These are phyloP conservation scores for Gnomoniopsis sp. DNA, from an alignment of 2,329 filamentous ascomycete genomes.

Conservation along the genomic window DNA sequence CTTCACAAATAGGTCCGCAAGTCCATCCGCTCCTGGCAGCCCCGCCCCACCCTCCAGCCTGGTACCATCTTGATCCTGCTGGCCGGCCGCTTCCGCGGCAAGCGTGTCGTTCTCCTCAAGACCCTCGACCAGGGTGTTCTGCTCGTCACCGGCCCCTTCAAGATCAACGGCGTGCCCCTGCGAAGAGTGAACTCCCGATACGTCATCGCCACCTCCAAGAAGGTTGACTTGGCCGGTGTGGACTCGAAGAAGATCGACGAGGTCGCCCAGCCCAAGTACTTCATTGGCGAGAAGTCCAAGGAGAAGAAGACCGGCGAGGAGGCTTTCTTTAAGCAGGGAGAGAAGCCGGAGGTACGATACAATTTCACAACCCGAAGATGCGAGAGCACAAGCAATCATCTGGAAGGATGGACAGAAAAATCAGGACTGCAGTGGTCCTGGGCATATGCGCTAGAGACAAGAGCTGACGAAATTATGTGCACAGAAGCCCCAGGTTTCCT, in stretches of 20 bases:
- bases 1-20: conserved; percentile 75
- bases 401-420: background rate
- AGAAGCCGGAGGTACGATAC: conserved; percentile 71
- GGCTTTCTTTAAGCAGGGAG: conserved; percentile 98
- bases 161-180: conserved; percentile 99
- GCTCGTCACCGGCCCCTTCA: conserved; percentile 99
- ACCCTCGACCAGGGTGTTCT: conserved; percentile 95
- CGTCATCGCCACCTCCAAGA: conserved; percentile 86
- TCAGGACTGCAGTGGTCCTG: background rate
- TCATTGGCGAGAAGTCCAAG: conserved; percentile 89
- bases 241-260: conserved; percentile 88
- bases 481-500: conserved; percentile 96
- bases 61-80: conserved; percentile 98
- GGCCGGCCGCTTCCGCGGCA: conserved; percentile 98
- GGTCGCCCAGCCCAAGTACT: conserved; percentile 79
- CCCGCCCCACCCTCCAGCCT: conserved; percentile 85
- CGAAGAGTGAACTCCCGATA: conserved; percentile 91
- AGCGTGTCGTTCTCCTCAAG: conserved; percentile 99
- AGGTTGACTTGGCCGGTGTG: conserved; percentile 79
- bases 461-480: conserved; percentile 33
- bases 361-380: background rate
- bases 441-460: background rate
- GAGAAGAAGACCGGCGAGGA: conserved; percentile 99
- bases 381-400: background rate
- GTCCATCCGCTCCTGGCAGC: conserved; percentile 80